A percentile compares a stretch with the other conserved stretches of the same genome.
Evolutionary conservation across 2,329 filamentous ascomycete species (phyloP).

Genomic region (Aspergillus unguis): DNA sequence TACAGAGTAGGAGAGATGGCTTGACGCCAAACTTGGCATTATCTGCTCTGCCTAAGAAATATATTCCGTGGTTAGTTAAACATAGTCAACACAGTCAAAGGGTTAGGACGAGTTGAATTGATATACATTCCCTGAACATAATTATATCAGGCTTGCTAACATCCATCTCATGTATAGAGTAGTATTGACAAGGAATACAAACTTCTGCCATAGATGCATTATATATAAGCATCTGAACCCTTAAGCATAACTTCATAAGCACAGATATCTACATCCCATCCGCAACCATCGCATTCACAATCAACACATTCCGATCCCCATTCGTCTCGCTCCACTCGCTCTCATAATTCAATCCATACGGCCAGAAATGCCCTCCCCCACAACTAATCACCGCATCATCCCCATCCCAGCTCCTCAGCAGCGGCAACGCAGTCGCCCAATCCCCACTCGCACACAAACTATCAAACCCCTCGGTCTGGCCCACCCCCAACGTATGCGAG

Average conservation of each 20-base stretch:
- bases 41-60: no score
- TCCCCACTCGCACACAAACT: conserved; percentile 1
- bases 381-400: conserved; percentile 4
- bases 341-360: conserved; percentile 10
- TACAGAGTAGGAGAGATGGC: no score
- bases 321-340: conserved; percentile 12
- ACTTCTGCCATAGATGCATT: background rate
- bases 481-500: conserved; percentile 11
- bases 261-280: conserved; percentile 5
- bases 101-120: no score
- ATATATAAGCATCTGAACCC: background rate
- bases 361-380: conserved; percentile 10
- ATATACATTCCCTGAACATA: no score
- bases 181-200: no score
- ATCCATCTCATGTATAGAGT: no score
- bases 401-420: conserved; percentile 8
- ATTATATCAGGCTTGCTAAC: no score
- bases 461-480: conserved; percentile 7
- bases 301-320: conserved; percentile 7
- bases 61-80: no score
- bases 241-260: no score
- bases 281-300: conserved; percentile 10
- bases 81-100: no score
- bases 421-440: conserved; percentile 6
- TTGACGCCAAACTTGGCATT: no score